Conservation (phyloP, 805 yeast species). For the Ogataea naganishii region DNA sequence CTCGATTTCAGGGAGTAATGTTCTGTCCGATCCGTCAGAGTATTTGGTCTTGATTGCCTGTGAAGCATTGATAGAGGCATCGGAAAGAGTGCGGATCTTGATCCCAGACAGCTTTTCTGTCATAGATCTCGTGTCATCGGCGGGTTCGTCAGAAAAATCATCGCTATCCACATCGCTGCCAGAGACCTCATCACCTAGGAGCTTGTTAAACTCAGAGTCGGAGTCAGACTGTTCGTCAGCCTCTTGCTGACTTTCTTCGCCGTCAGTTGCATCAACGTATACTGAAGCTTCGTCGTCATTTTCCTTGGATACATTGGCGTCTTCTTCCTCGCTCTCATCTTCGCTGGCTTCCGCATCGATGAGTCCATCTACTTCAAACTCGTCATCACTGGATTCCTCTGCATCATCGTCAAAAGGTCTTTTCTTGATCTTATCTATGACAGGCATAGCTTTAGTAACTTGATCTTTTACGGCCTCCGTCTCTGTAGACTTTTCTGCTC, state of each 20-base stretch:
- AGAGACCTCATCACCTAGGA: slow-evolving; percentile 34
- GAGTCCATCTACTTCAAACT: slow-evolving; percentile 17
- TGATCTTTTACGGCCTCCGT: too few relatives aligned
- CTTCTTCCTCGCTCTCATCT: slow-evolving; percentile 3
- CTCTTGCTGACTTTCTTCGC: slow-evolving; percentile 29
- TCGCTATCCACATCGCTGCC: slow-evolving; percentile 32
- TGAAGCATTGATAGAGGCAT: slow-evolving; percentile 22
- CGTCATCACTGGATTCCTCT: slow-evolving; percentile 7
- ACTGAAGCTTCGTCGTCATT: slow-evolving; percentile 11
- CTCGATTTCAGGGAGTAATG: slow-evolving; percentile 80
- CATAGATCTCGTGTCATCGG: slow-evolving; percentile 38
- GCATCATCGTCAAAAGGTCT: neutral
- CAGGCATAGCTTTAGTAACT: too few relatives aligned
- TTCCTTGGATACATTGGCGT: neutral
- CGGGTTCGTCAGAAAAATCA: slow-evolving; percentile 46
- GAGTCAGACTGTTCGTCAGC: slow-evolving; percentile 34
- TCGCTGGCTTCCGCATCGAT: slow-evolving; percentile 9
- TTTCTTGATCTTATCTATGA: too few relatives aligned
- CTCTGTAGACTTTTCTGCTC: too few relatives aligned
- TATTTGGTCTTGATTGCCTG: slow-evolving; percentile 36
- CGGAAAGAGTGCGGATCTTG: slow-evolving; percentile 41
- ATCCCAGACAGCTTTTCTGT: slow-evolving; percentile 48
- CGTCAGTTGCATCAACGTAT: slow-evolving; percentile 20
- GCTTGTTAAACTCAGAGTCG: slow-evolving; percentile 54
- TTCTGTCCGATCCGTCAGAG: slow-evolving; percentile 76